phyloP scores from a whole-genome alignment of 345 rosid genomes.

The Camelina hispida region DNA sequence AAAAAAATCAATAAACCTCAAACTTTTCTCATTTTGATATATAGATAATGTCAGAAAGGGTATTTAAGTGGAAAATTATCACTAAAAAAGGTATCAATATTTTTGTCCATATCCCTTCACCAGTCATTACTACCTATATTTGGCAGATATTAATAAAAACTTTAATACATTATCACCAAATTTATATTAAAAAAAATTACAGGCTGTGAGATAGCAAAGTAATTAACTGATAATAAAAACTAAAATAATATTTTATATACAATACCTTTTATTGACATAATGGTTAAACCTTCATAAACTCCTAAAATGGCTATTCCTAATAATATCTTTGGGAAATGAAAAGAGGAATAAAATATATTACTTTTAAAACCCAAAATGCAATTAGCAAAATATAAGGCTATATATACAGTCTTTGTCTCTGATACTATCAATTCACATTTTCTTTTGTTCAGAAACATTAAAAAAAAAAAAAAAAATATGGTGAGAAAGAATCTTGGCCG shows the following conservation, averaged over 20 bases:
- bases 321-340: neutral
- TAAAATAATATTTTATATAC: neutral
- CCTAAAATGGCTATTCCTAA: neutral
- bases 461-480: constrained; percentile 4
- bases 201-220: neutral
- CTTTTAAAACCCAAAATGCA: neutral
- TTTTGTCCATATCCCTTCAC: neutral
- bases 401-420: neutral
- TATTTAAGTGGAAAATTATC: neutral
- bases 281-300: neutral
- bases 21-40: too few species aligned
- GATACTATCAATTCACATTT: neutral
- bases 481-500: neutral
- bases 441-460: neutral
- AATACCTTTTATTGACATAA: neutral
- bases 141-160: neutral
- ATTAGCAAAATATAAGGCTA: neutral
- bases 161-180: neutral
- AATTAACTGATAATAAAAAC: neutral
- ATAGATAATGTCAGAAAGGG: too few species aligned
- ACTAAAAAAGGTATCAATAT: too few species aligned
- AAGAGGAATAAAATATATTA: neutral
- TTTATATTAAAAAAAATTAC: neutral
- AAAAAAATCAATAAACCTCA: too few species aligned
- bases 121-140: neutral